Evolutionary conservation across 495 filamentous ascomycete species (phyloP), one percentile per base, ranked within the genome.

Genomic region (Penicillium dipodomyicola): DNA sequence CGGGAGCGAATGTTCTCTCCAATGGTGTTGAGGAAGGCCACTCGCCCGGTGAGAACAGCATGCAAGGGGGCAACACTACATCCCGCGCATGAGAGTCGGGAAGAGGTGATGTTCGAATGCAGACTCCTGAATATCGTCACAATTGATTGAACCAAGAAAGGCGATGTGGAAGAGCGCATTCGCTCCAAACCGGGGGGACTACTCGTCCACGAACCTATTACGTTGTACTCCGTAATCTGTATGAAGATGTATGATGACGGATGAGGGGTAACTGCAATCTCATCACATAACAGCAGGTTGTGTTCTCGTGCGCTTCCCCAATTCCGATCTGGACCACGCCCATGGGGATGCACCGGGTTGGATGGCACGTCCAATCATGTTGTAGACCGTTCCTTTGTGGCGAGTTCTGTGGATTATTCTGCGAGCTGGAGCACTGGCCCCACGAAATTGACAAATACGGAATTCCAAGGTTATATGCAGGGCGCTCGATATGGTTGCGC

Each of bases 281-380:
- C 50, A 60, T 65, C 63, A 68, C 63, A 47, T 54, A 63, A 63
- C 54, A 65, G 41, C 49, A 47, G 45, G 33, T 49, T 29, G 22
- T 42, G 27, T 22, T 33, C 15, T 48, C 15, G 37, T 49, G 29
- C 17, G 17, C 47, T 33, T 12, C 5, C 49, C 35, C 43, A 35
- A 54, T 66, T 62, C 58, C 50, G 63, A 68, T 68, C 58, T 64
- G 42, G 49, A 56, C 65, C 54, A 62, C 54, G 62, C 43, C 43
- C 27, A 60, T 68, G 56, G 58, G 58, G 47, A 53, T 46, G 45
- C 50, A 52, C 37, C 53, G 8, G 41, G 49, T 19, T 54, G 40
- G 53, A 61, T 45, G 43, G 59, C 42, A 39, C 17, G 27, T 39
- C 25, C 49, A 40, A 20, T 52, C 53, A 58, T 52, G 50, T 57